phyloP scores from a whole-genome alignment of 78 protist genomes.

The Dictyostelium capitatum region DNA sequence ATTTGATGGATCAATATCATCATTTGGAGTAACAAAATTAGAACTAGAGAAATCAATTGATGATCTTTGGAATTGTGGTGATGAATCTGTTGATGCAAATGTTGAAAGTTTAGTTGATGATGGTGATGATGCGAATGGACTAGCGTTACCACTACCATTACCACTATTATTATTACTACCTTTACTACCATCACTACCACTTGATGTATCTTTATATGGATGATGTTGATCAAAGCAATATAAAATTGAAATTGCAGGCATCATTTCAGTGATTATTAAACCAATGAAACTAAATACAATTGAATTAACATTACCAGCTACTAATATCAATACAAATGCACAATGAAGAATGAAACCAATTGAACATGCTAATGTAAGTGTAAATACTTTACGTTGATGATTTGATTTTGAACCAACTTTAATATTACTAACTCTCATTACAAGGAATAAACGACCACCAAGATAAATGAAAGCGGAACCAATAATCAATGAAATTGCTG shows the following conservation, averaged over 20 bases:
- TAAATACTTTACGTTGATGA: neutral
- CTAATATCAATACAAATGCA: neutral
- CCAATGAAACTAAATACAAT: neutral
- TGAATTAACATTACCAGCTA: neutral
- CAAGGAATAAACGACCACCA: neutral
- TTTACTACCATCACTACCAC: too few species aligned
- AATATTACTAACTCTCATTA: neutral
- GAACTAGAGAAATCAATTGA: too few species aligned
- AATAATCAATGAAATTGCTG: neutral
- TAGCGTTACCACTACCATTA: too few species aligned
- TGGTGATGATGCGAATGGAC: too few species aligned
- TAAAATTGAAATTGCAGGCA: neutral
- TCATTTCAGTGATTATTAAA: neutral
- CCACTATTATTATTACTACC: too few species aligned
- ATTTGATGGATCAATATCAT: too few species aligned
- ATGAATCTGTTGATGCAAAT: too few species aligned
- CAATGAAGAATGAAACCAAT: slow-evolving; percentile 5
- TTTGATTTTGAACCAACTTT: neutral
- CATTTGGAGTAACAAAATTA: too few species aligned
- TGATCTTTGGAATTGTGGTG: too few species aligned
- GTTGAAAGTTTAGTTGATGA: too few species aligned
- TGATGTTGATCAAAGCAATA: neutral
- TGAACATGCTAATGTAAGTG: neutral
- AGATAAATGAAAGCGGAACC: neutral
- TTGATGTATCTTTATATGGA: neutral